Evolutionary conservation across 441 rosid genomes (phyloP).

Genomic region (Breynia disticha): DNA sequence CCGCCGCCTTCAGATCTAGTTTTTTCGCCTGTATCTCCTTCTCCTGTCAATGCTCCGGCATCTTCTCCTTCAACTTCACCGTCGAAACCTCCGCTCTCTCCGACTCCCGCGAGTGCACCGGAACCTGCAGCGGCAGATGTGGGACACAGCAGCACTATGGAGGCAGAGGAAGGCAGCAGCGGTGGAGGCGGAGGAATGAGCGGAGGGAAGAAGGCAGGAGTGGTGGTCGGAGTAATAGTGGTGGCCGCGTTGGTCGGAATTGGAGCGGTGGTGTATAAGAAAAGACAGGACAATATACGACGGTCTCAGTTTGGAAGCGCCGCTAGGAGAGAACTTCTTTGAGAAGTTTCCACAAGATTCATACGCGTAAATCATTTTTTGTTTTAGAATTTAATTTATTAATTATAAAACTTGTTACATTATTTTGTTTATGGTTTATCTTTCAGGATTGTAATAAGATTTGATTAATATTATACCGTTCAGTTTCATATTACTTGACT

Average conservation of each 20-base stretch:
- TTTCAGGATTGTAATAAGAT: too few species aligned
- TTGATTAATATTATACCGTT: too few species aligned
- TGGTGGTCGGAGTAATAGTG: conserved; percentile 33
- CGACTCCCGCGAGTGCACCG: conserved; percentile 13
- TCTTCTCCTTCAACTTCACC: conserved; percentile 18
- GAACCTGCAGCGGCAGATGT: conserved; percentile 15
- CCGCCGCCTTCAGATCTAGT: conserved; percentile 34
- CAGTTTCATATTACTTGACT: too few species aligned
- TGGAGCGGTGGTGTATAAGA: conserved; percentile 52
- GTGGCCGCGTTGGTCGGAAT: conserved; percentile 31
- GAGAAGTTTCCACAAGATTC: neutral
- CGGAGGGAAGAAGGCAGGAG: conserved; percentile 46
- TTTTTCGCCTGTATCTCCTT: conserved; percentile 7
- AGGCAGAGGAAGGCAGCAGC: conserved; percentile 9
- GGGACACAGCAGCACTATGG: conserved; percentile 24
- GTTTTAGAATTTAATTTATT: too few species aligned
- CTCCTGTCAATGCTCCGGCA: too few species aligned
- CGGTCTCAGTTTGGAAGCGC: conserved; percentile 41
- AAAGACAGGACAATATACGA: conserved; percentile 43
- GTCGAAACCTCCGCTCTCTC: conserved; percentile 18
- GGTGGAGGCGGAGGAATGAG: conserved; percentile 35
- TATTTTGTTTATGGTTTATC: too few species aligned
- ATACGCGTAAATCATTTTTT: too few species aligned
- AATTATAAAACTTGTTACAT: too few species aligned
- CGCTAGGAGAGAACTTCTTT: conserved; percentile 46